These are phyloP conservation scores for Sugiyamaella smithiae DNA, from an alignment of 805 yeast species.

Conservation along the genomic window DNA sequence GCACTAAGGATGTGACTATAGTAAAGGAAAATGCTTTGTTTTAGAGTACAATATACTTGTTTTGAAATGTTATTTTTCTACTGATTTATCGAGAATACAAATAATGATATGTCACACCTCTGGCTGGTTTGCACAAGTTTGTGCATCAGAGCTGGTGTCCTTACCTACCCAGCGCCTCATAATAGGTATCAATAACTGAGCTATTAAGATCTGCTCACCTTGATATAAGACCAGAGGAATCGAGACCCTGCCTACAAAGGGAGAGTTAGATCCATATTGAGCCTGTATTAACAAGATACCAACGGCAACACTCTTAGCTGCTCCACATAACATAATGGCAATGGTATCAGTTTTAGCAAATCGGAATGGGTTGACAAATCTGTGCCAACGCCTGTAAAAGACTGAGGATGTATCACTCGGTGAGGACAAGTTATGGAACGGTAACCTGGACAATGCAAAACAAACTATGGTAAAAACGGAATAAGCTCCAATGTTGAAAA, in stretches of 20 bases:
- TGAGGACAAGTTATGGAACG: constrained; percentile 36
- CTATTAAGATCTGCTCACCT: constrained; percentile 81
- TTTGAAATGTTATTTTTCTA: too few relatives aligned
- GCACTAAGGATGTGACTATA: too few relatives aligned
- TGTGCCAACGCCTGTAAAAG: constrained; percentile 38
- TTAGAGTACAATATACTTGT: not conserved
- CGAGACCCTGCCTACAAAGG: constrained; percentile 55
- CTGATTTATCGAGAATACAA: too few relatives aligned
- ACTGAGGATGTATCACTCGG: constrained; percentile 50
- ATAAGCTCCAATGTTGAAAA: constrained; percentile 79
- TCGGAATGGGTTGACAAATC: constrained; percentile 59
- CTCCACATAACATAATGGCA: constrained; percentile 80
- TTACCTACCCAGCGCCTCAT: constrained; percentile 80
- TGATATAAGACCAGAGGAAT: constrained; percentile 86
- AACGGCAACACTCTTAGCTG: constrained; percentile 90
- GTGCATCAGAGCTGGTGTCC: too few relatives aligned
- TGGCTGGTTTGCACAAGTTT: too few relatives aligned
- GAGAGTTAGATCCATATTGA: constrained; percentile 65
- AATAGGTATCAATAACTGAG: constrained; percentile 63
- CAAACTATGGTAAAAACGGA: constrained; percentile 69
- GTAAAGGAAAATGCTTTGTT: too few relatives aligned
- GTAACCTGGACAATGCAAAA: constrained; percentile 58
- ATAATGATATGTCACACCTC: too few relatives aligned
- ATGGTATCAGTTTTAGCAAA: constrained; percentile 70
- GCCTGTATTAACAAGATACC: constrained; percentile 80